Base-by-base conservation (phyloP, 192 early-diverging fungal genomes). In the Rhizophlyctis rosea region DNA sequence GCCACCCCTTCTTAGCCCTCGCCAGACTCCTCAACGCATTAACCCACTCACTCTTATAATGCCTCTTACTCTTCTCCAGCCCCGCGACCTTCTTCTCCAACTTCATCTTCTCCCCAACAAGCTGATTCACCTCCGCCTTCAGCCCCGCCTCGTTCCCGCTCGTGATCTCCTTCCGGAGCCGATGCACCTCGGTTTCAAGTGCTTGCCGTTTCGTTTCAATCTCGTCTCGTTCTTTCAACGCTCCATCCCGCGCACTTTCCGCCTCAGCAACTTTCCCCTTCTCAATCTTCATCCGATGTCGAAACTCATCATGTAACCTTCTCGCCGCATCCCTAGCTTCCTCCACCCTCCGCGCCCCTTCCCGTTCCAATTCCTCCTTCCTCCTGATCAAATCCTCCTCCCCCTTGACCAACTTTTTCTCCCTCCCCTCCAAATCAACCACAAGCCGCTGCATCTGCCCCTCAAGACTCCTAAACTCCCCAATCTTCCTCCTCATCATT, bases 31-130 rank as follows among this genome's bases (percentile, higher is more conserved):
- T 66, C 16, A 78, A 61, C 18, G 76, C 51, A 1, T 59, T 49
- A 23, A 62, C 62, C 72, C 70, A 72, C 34, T 64, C 59, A 36
- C 34, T 39, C 65, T 78, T 78, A 67, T 78, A 78, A 47, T 73
- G 60, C 57, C 59, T 62, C 58, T 69, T 71, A 2, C 29, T 30
- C n/a, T 59, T 55, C 29, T 71, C 67, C 48, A 72, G 57, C 5
- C 25, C 44, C 33, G 63, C 71, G 4, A 71, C 60, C 47, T 73
- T 64, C 33, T 61, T 30, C 25, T 69, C 64, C 35, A 57, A 33
- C 27, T 47, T n/a, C 28, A 7, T 21, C 9, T 57, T 57, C 16
- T 52, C 14, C 2, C 57, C 57, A 27, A 51, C 59, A 9, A 56
- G 36, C 21, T 66, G 33, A 33, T n/a, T 23, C 24, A 64, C 39